A percentile compares a stretch with the other conserved stretches of the same genome.
Conservation (phyloP, 345 rosid genomes). For the Gossypium ekmanianum region DNA sequence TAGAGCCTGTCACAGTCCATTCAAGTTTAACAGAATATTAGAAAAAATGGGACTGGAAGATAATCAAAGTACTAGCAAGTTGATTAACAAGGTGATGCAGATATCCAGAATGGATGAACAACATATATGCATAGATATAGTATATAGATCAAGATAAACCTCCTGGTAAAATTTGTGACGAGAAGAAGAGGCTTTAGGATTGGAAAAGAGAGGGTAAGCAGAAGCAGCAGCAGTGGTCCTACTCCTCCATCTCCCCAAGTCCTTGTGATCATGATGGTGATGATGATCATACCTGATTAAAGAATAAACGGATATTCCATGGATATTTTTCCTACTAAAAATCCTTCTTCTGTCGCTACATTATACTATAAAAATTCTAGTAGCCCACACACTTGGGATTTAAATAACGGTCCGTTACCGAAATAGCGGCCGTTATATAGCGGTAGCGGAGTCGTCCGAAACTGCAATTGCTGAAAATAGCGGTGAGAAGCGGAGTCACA, state of each 20-base stretch:
- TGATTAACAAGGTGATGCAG: conserved; percentile 2
- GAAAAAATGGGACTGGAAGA: conserved; percentile 14
- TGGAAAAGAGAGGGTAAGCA: conserved; percentile 59
- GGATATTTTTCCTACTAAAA: conserved; percentile 28
- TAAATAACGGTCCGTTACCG: too few relatives aligned
- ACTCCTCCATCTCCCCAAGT: conserved; percentile 39
- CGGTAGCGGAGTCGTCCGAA: too few relatives aligned
- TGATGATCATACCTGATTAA: conserved; percentile 58
- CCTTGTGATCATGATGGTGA: conserved; percentile 30
- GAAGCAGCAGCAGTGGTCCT: conserved; percentile 27
- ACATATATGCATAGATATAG: conserved; percentile 9
- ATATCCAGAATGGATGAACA: conserved; percentile 24
- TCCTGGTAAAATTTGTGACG: conserved; percentile 59
- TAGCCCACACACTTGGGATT: too few relatives aligned
- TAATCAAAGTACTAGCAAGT: background rate
- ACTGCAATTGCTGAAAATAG: too few relatives aligned
- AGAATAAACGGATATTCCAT: conserved; percentile 50
- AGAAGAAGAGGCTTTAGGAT: conserved; percentile 51
- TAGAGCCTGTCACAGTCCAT: conserved; percentile 40
- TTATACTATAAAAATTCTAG: conserved; percentile 21
- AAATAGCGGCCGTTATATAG: too few relatives aligned
- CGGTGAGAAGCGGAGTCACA: too few relatives aligned
- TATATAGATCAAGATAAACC: conserved; percentile 47
- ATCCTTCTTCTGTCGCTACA: background rate
- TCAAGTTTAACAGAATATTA: conserved; percentile 22